Evolutionary conservation across 2,329 filamentous ascomycete species (phyloP), one percentile per base, ranked within the genome.

Genomic region (Diaporthe citrichinensis): DNA sequence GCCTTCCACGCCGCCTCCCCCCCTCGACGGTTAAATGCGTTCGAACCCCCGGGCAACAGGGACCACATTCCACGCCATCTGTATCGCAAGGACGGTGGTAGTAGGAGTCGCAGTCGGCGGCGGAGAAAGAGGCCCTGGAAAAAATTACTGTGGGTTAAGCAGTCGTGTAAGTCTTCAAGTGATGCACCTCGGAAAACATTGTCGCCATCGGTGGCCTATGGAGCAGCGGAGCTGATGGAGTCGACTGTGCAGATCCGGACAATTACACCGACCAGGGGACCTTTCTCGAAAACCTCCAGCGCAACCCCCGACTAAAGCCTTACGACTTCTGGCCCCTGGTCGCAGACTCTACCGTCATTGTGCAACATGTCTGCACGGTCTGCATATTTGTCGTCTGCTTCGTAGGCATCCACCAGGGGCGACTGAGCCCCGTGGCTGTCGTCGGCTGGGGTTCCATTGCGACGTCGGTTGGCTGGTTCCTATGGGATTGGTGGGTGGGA

Each of bases 261-360:
- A 99, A 99, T 84, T 98, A 98, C 83, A 98, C 97, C 55, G 97
- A 99, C 83, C 95, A 97, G 82, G 94, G 95, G 76, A 98, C 97
- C 1, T 99, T 99, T 81, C 92, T 99, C 79, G 96, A 98, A 82
- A 95, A 98, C 80, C 91, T 99, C 25, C 96, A 99, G 84, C 92
- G 96, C 65, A 99, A 99, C 83, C 96, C 96, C 6, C 93, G 96
- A 55, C 90, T 98, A 71, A 94, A 97, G 79, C 96, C 96, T 0
- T 99, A 99, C 84, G 96, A 98, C 81, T 99, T 99, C 85, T 99
- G 97, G 96, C 95, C 96, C 12, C 89, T 99, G 46, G 95, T 98
- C 69, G 94, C 95, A 74, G 96, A 98, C 83, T 96, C 95, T 20
- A 98, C 96, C 4, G 95, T 98, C 76, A 98, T 99, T 79, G 94